Conservation (phyloP, 2,329 filamentous ascomycete genomes). For the Talaromyces sp. region DNA sequence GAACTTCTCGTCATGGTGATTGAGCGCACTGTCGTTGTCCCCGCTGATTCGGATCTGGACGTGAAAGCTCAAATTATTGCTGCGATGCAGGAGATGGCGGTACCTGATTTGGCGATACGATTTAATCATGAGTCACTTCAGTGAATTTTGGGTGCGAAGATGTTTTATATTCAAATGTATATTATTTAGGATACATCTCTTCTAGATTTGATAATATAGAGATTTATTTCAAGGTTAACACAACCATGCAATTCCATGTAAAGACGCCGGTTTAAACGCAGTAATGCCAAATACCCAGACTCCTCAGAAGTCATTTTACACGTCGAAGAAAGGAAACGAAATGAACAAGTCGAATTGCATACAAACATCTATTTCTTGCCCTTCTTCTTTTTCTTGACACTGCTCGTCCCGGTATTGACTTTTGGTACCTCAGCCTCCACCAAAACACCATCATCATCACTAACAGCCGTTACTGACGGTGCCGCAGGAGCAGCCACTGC, state of each 20-base stretch:
- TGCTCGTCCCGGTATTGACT: conserved; percentile 29
- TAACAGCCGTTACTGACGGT: conserved; percentile 30
- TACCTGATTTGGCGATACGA: conserved; percentile 26
- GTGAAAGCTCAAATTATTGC: conserved; percentile 36
- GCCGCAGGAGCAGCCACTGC: not conserved
- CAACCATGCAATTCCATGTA: not conserved
- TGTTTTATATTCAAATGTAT: conserved; percentile 10
- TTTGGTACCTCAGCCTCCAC: conserved; percentile 63
- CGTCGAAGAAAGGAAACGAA: not conserved
- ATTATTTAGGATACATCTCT: not conserved
- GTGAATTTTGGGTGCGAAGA: not conserved
- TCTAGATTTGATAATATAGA: not conserved
- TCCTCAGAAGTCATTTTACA: conserved; percentile 17
- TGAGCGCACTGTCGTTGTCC: conserved; percentile 29
- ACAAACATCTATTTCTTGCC: conserved; percentile 43
- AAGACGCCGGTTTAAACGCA: not conserved
- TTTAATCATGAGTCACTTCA: conserved; percentile 10
- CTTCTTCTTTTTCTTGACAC: conserved; percentile 50
- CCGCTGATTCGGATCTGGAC: conserved; percentile 24
- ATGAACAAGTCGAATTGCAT: not conserved
- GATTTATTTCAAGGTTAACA: not conserved
- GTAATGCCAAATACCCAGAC: conserved; percentile 8
- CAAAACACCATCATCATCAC: conserved; percentile 73
- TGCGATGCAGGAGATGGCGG: conserved; percentile 41
- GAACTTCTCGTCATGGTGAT: conserved; percentile 44